Evolutionary conservation across 2,329 filamentous ascomycete species (phyloP).

Genomic region (Dothideomycetidae sp.): DNA sequence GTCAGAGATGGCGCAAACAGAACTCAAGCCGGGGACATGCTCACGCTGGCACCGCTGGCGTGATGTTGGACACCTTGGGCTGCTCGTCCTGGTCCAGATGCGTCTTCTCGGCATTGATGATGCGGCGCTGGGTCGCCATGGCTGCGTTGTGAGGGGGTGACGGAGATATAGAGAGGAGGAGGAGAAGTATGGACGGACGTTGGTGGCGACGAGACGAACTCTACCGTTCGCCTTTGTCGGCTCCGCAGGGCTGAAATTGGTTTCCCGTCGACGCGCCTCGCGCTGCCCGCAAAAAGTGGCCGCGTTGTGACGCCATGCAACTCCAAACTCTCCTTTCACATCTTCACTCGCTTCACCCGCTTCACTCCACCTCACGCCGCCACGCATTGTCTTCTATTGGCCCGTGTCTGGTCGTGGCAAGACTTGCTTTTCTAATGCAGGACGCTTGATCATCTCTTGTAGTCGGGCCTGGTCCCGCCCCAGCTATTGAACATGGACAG

Average conservation of each 20-base stretch:
- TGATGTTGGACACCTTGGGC: slow-evolving; percentile 44
- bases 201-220: too few species aligned
- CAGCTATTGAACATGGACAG: slow-evolving; percentile 16
- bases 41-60: slow-evolving; percentile 73
- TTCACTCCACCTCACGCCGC: neutral
- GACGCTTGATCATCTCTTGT: too few species aligned
- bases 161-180: too few species aligned
- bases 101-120: slow-evolving; percentile 50
- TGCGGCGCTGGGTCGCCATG: slow-evolving; percentile 56
- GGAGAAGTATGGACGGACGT: too few species aligned
- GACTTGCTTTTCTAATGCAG: too few species aligned
- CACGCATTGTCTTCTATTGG: too few species aligned
- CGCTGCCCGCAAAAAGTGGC: neutral
- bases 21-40: slow-evolving; percentile 27
- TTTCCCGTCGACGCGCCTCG: slow-evolving; percentile 4
- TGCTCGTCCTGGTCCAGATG: slow-evolving; percentile 35
- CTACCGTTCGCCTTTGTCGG: too few species aligned
- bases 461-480: too few species aligned
- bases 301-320: slow-evolving; percentile 3
- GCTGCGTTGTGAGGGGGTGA: too few species aligned
- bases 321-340: slow-evolving; percentile 1
- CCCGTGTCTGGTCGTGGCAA: too few species aligned
- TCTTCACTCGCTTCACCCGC: neutral
- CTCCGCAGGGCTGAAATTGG: slow-evolving; percentile 7
- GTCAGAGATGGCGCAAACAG: too few species aligned